A percentile compares a stretch with the other conserved stretches of the same genome.
Conservation (phyloP, 352 stramenopile genomes). For the Pythium dissimile region DNA sequence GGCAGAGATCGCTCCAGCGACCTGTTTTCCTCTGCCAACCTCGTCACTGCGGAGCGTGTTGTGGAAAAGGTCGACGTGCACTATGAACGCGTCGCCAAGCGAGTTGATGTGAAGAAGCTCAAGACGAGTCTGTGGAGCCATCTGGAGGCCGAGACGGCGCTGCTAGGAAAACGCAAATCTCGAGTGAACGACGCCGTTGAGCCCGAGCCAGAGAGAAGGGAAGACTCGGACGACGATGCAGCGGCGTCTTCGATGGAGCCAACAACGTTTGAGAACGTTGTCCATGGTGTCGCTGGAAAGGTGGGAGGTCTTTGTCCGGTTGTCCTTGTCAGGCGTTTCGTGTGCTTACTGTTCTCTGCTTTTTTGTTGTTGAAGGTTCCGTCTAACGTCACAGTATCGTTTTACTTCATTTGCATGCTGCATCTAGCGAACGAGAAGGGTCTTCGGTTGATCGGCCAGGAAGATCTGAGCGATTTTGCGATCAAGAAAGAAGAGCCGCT, state of each 20-base stretch:
- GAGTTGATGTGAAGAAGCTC: constrained; percentile 96
- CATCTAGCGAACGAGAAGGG: constrained; percentile 99
- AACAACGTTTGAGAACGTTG: constrained; percentile 88
- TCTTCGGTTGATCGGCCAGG: constrained; percentile 79
- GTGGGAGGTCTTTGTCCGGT: constrained; percentile 32
- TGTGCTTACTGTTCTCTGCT: background rate
- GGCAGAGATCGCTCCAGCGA: constrained; percentile 19
- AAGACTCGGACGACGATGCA: constrained; percentile 8
- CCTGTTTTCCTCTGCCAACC: constrained; percentile 45
- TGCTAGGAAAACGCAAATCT: constrained; percentile 22
- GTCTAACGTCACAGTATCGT: constrained; percentile 94
- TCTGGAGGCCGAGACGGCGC: constrained; percentile 43
- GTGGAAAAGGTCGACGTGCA: constrained; percentile 94
- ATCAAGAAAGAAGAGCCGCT: constrained; percentile 37
- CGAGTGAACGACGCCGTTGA: constrained; percentile 1
- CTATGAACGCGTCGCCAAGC: constrained; percentile 94
- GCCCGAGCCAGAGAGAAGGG: constrained; percentile 10
- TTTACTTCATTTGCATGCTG: constrained; percentile 99
- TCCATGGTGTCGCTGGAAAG: constrained; percentile 84
- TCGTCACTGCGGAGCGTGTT: constrained; percentile 88
- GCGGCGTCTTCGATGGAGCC: constrained; percentile 10
- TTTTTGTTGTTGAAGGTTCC: constrained; percentile 63
- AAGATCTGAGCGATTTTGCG: constrained; percentile 73
- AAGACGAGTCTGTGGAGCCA: constrained; percentile 95
- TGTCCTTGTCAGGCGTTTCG: background rate